Evolutionary conservation across 805 yeast species (phyloP).

Genomic region (Metschnikowia bowlesiae): DNA sequence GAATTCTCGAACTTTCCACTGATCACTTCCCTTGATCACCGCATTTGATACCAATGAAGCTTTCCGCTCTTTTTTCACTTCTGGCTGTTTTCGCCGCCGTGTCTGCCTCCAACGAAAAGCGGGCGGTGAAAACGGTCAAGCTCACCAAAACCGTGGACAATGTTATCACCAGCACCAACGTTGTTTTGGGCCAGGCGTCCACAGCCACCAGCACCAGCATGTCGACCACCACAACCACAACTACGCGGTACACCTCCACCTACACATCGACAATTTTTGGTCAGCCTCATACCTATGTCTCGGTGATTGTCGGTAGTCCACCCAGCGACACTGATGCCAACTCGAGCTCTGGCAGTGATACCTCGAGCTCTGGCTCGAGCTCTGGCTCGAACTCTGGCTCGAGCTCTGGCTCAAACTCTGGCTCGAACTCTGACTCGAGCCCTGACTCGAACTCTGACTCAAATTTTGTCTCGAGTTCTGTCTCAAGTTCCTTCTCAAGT

Average conservation of each 20-base stretch:
- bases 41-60: slow-evolving; percentile 6
- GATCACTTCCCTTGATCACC: not conserved
- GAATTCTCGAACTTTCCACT: not conserved
- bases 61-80: slow-evolving; percentile 9
- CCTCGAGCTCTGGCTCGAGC: not conserved
- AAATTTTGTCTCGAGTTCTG: not conserved
- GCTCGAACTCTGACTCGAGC: not conserved
- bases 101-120: slow-evolving; percentile 9
- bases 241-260: slow-evolving; percentile 41
- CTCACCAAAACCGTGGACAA: slow-evolving; percentile 34
- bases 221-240: slow-evolving; percentile 32
- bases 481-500: not conserved
- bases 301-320: slow-evolving; percentile 1
- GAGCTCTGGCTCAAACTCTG: not conserved
- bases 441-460: not conserved
- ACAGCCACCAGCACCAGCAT: slow-evolving; percentile 28
- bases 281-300: slow-evolving; percentile 29
- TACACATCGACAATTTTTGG: slow-evolving; percentile 42
- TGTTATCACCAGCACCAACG: slow-evolving; percentile 29
- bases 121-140: slow-evolving; percentile 25
- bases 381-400: not conserved
- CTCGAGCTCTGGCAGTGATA: not conserved
- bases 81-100: slow-evolving; percentile 7
- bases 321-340: not conserved
- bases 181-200: slow-evolving; percentile 27